phyloP scores from a whole-genome alignment of 1,284 basidiomycete species.

The Coriolopsis trogii region DNA sequence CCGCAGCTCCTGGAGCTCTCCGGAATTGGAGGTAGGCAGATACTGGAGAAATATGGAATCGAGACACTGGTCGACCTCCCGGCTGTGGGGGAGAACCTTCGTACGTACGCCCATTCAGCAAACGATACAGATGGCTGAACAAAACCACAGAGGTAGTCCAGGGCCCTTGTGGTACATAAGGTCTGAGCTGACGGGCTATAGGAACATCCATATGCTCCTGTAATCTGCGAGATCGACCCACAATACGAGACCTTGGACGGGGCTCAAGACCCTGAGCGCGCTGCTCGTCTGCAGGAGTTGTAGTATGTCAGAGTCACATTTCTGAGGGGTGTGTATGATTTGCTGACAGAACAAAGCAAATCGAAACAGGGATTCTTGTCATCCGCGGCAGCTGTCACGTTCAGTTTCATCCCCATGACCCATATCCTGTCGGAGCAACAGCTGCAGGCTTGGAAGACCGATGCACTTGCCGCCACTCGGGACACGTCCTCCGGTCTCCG shows the following conservation, averaged over 20 bases:
- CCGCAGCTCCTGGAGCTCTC: conserved; percentile 37
- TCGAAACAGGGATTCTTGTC: conserved; percentile 2
- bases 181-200: neutral
- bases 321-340: too few relatives aligned
- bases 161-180: neutral
- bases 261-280: neutral
- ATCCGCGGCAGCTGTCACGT: neutral
- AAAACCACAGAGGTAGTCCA: conserved; percentile 34
- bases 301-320: conserved; percentile 1
- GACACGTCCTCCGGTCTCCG: conserved; percentile 1
- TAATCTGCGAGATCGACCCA: conserved; percentile 8
- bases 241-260: conserved; percentile 7
- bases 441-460: conserved; percentile 4
- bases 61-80: conserved; percentile 39
- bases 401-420: conserved; percentile 1
- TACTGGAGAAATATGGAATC: conserved; percentile 35
- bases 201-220: conserved; percentile 9
- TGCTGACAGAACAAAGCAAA: too few relatives aligned
- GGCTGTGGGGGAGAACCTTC: conserved; percentile 37
- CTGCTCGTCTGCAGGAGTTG: conserved; percentile 5
- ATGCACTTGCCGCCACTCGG: neutral
- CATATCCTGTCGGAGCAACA: conserved; percentile 4
- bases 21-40: conserved; percentile 38
- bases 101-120: conserved; percentile 28
- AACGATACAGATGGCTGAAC: conserved; percentile 37